Evolutionary conservation across 768 basidiomycete genomes (phyloP).

Genomic region (Xerocomellus dryophilus): DNA sequence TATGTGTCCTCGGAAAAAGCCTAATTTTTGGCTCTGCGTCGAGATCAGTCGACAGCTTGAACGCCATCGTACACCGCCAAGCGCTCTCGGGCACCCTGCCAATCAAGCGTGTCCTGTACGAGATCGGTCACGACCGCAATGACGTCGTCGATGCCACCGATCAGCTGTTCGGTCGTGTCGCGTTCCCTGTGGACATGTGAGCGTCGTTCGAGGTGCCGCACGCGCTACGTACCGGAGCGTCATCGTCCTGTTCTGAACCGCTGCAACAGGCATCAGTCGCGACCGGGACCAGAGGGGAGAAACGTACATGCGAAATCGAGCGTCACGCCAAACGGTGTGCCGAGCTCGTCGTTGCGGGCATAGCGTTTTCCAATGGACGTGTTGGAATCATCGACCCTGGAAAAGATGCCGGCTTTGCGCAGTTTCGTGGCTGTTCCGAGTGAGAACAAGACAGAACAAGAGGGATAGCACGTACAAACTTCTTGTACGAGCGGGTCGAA

Average conservation of each 20-base stretch:
- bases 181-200: constrained; percentile 61
- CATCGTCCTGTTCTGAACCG: constrained; percentile 88
- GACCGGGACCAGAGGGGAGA: accelerated
- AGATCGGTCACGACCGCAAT: constrained; percentile 76
- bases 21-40: neutral
- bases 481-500: constrained; percentile 82
- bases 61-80: constrained; percentile 84
- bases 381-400: constrained; percentile 93
- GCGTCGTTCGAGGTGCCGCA: neutral
- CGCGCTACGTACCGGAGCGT: constrained; percentile 72
- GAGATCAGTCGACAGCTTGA: constrained; percentile 65
- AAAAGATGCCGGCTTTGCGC: constrained; percentile 84
- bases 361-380: constrained; percentile 96
- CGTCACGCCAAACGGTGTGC: constrained; percentile 95
- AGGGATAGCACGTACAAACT: constrained; percentile 67
- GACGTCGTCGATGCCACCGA: constrained; percentile 88
- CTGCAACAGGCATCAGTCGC: constrained; percentile 38
- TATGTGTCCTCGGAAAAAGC: constrained; percentile 18
- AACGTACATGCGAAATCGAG: constrained; percentile 84
- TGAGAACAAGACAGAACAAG: neutral
- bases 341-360: constrained; percentile 96
- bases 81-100: constrained; percentile 69
- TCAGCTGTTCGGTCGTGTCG: constrained; percentile 90
- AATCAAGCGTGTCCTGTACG: constrained; percentile 69
- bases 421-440: constrained; percentile 69